Percentiles rank a stretch among this genome's conserved stretches.
phyloP scores from a whole-genome alignment of 208 protist species.

The Acanthamoeba sp. region DNA sequence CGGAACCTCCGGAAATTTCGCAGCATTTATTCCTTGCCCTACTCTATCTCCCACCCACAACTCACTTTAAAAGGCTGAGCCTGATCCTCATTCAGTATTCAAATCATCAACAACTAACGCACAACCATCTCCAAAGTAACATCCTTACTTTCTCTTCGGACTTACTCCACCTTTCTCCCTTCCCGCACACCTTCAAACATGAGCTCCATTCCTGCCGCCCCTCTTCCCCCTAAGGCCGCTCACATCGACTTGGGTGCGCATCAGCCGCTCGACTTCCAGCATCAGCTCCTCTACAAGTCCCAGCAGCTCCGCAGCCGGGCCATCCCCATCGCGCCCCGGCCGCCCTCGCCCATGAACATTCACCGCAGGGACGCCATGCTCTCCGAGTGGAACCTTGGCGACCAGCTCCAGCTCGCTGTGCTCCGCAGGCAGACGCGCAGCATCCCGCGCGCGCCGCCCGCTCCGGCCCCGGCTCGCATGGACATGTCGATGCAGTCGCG shows the following conservation, averaged over 20 bases:
- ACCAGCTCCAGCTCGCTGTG: background rate
- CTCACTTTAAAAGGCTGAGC: no score
- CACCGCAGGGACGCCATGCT: background rate
- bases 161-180: background rate
- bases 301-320: background rate
- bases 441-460: background rate
- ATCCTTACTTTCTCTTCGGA: no score
- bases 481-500: background rate
- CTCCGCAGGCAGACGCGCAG: background rate
- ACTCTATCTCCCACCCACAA: no score
- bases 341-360: background rate
- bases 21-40: no score
- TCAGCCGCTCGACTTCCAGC: background rate
- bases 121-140: background rate
- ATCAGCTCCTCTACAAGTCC: background rate
- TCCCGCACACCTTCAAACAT: background rate
- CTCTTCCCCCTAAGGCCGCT: background rate
- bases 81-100: no score
- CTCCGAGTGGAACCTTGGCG: background rate
- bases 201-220: background rate
- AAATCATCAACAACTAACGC: background rate
- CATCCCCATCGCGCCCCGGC: background rate
- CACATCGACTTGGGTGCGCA: background rate
- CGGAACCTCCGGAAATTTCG: no score
- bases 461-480: background rate